Evolutionary conservation across 2,329 filamentous ascomycete genomes (phyloP), one percentile per base, ranked within the genome.

Genomic region (Fusarium ramigenum): DNA sequence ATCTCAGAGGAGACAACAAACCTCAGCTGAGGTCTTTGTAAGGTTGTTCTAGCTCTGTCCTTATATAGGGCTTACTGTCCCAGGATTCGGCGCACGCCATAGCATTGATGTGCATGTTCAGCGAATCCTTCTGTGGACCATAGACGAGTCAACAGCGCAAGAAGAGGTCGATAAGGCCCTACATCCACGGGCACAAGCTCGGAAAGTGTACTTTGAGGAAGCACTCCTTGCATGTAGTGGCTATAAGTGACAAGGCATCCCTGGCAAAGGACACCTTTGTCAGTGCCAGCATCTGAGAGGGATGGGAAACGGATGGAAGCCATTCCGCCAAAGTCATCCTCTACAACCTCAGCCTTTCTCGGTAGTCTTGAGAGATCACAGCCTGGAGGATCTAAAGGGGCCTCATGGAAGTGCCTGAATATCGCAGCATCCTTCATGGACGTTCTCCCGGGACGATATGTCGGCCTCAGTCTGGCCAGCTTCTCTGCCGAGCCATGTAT

Each of bases 231-330:
- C 68, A 73, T 65, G 23, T 73, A 71, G 60, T 74, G 70, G 23
- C 67, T 64, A 40, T 73, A 69, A 14, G 72, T 71, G 58, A 77
- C 53, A 15, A 70, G 54, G 60, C 73, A 80, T 9, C 78, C 78
- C 30, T 68, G 70, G 46, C 78, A 80, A 34, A 78, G 18, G 23
- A 66, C 44, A 32, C 77, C 78, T 15, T 56, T 60, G 52, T 78
- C 74, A 32, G 49, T 32, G 19, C 66, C 66, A 18, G 56, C 37
- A 9, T 66, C 67, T n/a, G 68, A 63, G 23, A 79, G 49, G 28
- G 50, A 76, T n/a, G 77, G 78, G 44, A 79, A 73, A 34, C 73
- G 73, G n/a, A 79, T 72, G 12, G 70, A 73, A 12, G 78, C 75
- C 67, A 78, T 73, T 37, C 77, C 72, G 28, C 66, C 71, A 61